phyloP scores from a whole-genome alignment of 352 stramenopile species.

The Nothophytophthora sp. region DNA sequence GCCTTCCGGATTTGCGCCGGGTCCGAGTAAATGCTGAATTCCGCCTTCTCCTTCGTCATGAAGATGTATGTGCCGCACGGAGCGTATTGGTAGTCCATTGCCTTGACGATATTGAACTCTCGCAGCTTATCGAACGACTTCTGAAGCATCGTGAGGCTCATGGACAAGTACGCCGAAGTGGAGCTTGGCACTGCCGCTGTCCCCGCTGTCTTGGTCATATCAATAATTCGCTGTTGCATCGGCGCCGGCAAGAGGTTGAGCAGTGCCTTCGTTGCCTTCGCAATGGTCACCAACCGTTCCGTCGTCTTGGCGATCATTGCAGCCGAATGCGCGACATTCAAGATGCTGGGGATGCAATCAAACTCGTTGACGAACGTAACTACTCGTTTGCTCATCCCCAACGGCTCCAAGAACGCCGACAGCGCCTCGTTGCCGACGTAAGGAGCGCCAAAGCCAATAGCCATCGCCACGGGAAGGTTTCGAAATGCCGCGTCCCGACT shows the following conservation, averaged over 20 bases:
- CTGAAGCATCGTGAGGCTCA: conserved; percentile 77
- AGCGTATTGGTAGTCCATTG: conserved; percentile 62
- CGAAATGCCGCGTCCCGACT: conserved; percentile 16
- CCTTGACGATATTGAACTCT: conserved; percentile 71
- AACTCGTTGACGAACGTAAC: conserved; percentile 86
- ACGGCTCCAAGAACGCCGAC: conserved; percentile 39
- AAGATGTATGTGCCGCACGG: conserved; percentile 83
- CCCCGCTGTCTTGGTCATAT: conserved; percentile 18
- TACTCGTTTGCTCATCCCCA: conserved; percentile 48
- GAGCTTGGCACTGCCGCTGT: conserved; percentile 31
- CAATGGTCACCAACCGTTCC: conserved; percentile 71
- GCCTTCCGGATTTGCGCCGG: conserved; percentile 39
- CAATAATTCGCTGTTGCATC: conserved; percentile 62
- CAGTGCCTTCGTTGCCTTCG: conserved; percentile 71
- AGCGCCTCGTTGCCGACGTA: conserved; percentile 63
- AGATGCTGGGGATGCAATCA: conserved; percentile 79
- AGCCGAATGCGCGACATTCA: conserved; percentile 79
- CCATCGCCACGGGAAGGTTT: conserved; percentile 43
- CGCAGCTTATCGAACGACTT: conserved; percentile 80
- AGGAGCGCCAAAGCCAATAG: conserved; percentile 71
- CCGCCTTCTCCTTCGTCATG: conserved; percentile 53
- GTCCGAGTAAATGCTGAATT: conserved; percentile 52
- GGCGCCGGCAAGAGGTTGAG: conserved; percentile 62
- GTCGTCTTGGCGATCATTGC: conserved; percentile 79
- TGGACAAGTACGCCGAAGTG: conserved; percentile 72